phyloP scores from a whole-genome alignment of 2,329 filamentous ascomycete species.

The Colletotrichum sp. region DNA sequence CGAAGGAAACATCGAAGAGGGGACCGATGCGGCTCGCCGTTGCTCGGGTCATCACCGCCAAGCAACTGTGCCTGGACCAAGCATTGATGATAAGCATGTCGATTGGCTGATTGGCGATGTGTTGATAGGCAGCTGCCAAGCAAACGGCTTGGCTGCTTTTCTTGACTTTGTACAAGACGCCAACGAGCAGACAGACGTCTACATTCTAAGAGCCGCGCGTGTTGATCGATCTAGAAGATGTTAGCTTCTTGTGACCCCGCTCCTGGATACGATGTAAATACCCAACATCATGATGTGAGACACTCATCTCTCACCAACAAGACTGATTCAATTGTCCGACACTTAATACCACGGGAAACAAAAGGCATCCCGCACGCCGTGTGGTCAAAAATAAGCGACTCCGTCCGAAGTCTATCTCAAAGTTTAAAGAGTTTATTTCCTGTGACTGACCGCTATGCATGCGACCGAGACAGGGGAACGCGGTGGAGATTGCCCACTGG shows the following conservation, averaged over 20 bases:
- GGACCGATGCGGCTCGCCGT: constrained; percentile 1
- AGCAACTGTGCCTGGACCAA: constrained; percentile 1
- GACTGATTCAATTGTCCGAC: not conserved
- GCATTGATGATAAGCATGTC: not conserved
- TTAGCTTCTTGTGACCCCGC: not conserved
- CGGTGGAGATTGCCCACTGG: not conserved
- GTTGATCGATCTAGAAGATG: not conserved
- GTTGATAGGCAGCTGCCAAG: constrained; percentile 10
- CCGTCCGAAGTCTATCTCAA: constrained; percentile 7
- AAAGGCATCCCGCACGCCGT: not conserved
- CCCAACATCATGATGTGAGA: not conserved
- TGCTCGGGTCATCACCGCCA: not conserved
- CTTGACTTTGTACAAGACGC: not conserved
- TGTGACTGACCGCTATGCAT: not conserved
- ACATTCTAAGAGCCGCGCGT: too few relatives aligned
- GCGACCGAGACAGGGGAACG: not conserved
- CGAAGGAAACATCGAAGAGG: not conserved
- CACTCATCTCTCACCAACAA: not conserved
- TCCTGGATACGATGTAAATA: not conserved
- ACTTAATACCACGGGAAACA: not conserved
- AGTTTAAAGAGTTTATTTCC: constrained; percentile 20
- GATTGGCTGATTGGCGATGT: not conserved
- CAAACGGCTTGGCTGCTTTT: not conserved
- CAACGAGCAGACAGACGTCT: not conserved
- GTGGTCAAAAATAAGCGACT: constrained; percentile 1